Conservation (phyloP, 208 protist species). For the Trypanosoma melophagium region DNA sequence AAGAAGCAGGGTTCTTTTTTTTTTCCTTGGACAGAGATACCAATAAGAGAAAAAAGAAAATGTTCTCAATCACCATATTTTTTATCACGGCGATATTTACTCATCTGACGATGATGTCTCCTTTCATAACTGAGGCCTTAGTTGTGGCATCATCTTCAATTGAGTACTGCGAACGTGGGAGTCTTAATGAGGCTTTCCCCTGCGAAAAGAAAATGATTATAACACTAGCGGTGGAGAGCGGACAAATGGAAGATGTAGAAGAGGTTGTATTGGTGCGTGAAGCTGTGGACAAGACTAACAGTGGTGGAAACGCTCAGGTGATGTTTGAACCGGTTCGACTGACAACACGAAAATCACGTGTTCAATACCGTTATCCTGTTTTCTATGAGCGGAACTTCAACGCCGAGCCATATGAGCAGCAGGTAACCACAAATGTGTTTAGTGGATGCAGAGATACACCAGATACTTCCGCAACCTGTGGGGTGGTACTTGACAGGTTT, state of each 20-base stretch:
- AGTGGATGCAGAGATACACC: slow-evolving; percentile 64
- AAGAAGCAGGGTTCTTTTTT: not conserved
- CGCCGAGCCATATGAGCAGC: slow-evolving; percentile 76
- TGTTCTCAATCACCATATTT: not conserved
- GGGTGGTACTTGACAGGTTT: slow-evolving; percentile 38
- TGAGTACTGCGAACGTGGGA: slow-evolving; percentile 62
- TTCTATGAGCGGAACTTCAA: slow-evolving; percentile 86
- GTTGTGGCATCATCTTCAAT: slow-evolving; percentile 69
- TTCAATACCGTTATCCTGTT: slow-evolving; percentile 80
- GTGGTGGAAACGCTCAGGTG: slow-evolving; percentile 23
- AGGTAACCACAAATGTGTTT: slow-evolving; percentile 45
- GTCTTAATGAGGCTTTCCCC: slow-evolving; percentile 31
- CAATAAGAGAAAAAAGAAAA: not conserved
- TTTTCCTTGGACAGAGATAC: slow-evolving; percentile 4
- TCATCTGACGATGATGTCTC: not conserved
- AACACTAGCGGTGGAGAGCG: slow-evolving; percentile 65
- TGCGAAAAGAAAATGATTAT: slow-evolving; percentile 83
- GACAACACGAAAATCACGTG: slow-evolving; percentile 54
- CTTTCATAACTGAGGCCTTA: slow-evolving; percentile 18
- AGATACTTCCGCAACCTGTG: slow-evolving; percentile 63
- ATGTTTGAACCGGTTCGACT: slow-evolving; percentile 64
- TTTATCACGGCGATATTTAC: not conserved
- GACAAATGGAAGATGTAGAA: slow-evolving; percentile 57
- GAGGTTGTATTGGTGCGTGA: slow-evolving; percentile 58
- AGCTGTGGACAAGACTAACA: slow-evolving; percentile 45